These are phyloP conservation scores for Dryas integrifolia DNA, from an alignment of 331 rosid genomes.

Conservation along the genomic window DNA sequence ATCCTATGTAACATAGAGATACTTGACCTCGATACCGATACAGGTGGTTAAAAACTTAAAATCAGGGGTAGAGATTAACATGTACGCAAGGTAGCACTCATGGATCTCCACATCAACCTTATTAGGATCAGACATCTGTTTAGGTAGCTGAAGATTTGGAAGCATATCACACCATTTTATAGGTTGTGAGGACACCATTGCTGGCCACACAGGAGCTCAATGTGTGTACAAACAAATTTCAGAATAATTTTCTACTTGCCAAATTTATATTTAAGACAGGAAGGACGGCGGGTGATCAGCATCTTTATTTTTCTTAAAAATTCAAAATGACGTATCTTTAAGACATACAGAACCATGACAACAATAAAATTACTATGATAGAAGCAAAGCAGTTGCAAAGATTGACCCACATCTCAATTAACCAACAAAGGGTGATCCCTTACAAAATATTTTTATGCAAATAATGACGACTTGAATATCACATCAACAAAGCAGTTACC, in stretches of 20 bases:
- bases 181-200: background rate
- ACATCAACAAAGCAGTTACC: constrained; percentile 46
- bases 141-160: background rate
- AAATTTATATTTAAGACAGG: background rate
- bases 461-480: constrained; percentile 28
- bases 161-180: background rate
- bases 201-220: background rate
- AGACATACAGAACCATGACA: background rate
- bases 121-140: background rate
- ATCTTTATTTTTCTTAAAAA: background rate
- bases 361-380: background rate
- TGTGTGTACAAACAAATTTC: background rate
- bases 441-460: background rate
- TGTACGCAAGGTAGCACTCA: background rate
- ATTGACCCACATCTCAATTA: background rate
- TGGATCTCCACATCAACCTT: background rate
- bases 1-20: background rate
- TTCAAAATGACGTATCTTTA: background rate
- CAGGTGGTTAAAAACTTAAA: background rate
- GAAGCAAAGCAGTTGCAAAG: background rate
- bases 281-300: background rate
- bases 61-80: constrained; percentile 1
- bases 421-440: background rate
- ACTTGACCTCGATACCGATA: background rate
- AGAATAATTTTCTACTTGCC: background rate